Evolutionary conservation across 129 eudicot genomes (phyloP), one percentile per base, ranked within the genome.

Genomic region (Artemisia tridentata): DNA sequence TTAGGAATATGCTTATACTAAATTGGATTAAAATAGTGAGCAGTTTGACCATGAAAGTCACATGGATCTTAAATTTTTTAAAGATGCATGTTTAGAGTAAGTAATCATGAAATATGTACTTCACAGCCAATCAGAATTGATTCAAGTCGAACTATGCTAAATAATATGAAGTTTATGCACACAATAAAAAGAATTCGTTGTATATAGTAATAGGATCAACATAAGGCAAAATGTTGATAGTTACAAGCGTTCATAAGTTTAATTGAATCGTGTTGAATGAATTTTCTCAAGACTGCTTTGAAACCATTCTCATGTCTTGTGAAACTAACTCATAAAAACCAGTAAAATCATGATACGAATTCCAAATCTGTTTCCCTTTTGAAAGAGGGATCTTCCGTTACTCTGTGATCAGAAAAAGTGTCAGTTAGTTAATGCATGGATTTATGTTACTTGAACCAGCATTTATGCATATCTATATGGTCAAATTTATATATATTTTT

Each of bases 371-470:
- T 79, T 78, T 72, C 73, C 84, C 41, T 79, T 80, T 69, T 72
- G 91, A 25, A 65, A 60, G 55, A 89, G 75, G 19, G 87, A 52
- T 54, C 69, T 63, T 46, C 83, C 88, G 56, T 70, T 83, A 73
- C 75, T 92, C 98, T 92, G 92, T 68, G 62, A 63, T 77, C 47
- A 68, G 45, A 76, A 10, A 38, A 60, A 68, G 29, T 29, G 54
- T 72, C 53, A 13, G 67, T 86, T 71, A 82, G 73, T 63, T 5
- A 57, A 19, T 75, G 67, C 45, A 19, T 9, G 48, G 3, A 7
- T 17, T 58, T 38, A 50, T 47, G 25, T n/a, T 34, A 38, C 15
- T 50, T 68, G 11, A 20, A 73, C 46, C 41, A 11, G 63, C 45
- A 38, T 38, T 38, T 38, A 38, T 38, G 45, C 45, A 52, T 18